These are phyloP conservation scores for Colletotrichum lentis DNA, from an alignment of 2,329 filamentous ascomycete genomes.

Conservation along the genomic window DNA sequence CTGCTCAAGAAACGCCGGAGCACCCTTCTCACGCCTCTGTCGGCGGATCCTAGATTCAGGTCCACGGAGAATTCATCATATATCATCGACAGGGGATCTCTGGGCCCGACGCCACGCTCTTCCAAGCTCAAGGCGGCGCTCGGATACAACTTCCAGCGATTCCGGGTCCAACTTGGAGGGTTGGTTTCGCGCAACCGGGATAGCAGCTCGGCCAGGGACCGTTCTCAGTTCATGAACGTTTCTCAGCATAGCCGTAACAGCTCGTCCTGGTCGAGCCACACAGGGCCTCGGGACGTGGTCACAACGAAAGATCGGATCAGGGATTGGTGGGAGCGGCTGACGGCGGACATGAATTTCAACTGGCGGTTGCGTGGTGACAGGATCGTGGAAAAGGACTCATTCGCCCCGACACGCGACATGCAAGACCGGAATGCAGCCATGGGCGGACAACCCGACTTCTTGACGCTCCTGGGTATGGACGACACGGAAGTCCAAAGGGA, in stretches of 20 bases:
- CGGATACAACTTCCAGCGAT: slow-evolving; percentile 47
- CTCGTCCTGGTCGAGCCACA: slow-evolving; percentile 42
- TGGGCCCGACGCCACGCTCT: slow-evolving; percentile 58
- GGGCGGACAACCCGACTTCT: slow-evolving; percentile 53
- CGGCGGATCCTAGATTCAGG: slow-evolving; percentile 45
- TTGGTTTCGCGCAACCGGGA: slow-evolving; percentile 54
- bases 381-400: slow-evolving; percentile 43
- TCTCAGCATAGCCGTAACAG: slow-evolving; percentile 51
- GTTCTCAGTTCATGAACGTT: slow-evolving; percentile 58
- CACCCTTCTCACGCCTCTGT: slow-evolving; percentile 60
- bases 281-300: slow-evolving; percentile 37
- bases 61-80: slow-evolving; percentile 46
- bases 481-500: slow-evolving; percentile 51
- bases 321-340: slow-evolving; percentile 58
- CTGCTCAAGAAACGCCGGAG: slow-evolving; percentile 54
- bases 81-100: slow-evolving; percentile 55
- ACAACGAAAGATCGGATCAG: slow-evolving; percentile 51
- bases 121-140: slow-evolving; percentile 53
- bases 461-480: slow-evolving; percentile 55
- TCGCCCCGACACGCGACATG: slow-evolving; percentile 42
- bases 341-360: slow-evolving; percentile 51
- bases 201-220: slow-evolving; percentile 43
- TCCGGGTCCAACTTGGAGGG: slow-evolving; percentile 48
- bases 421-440: slow-evolving; percentile 39
- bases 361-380: slow-evolving; percentile 47